phyloP scores from a whole-genome alignment of 768 basidiomycete species.

The Agaricus sinodeliciosus region DNA sequence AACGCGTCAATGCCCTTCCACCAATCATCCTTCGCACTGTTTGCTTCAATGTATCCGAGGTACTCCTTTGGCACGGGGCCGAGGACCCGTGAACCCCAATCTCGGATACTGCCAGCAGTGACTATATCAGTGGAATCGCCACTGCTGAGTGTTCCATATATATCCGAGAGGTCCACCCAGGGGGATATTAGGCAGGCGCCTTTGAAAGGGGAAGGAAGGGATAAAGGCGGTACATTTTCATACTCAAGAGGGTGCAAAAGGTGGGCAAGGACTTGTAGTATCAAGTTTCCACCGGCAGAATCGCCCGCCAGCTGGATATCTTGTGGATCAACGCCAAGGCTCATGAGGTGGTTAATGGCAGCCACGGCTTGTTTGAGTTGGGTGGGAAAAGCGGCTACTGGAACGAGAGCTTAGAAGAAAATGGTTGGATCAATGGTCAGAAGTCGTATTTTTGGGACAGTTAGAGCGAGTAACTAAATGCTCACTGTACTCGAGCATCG shows the following conservation, averaged over 20 bases:
- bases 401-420: constrained; percentile 18
- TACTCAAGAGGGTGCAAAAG: constrained; percentile 22
- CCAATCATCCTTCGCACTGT: constrained; percentile 25
- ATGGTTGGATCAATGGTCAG: neutral
- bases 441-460: neutral
- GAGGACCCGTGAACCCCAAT: constrained; percentile 12
- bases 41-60: constrained; percentile 24
- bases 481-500: constrained; percentile 16
- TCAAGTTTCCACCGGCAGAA: constrained; percentile 28
- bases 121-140: constrained; percentile 21
- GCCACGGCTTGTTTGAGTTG: constrained; percentile 22
- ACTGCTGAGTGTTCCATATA: constrained; percentile 16
- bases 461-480: neutral
- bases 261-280: constrained; percentile 25
- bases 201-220: constrained; percentile 16
- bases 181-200: constrained; percentile 25
- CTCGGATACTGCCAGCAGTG: constrained; percentile 7
- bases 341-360: constrained; percentile 23
- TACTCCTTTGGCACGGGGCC: constrained; percentile 16
- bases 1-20: constrained; percentile 24
- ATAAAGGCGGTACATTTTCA: constrained; percentile 15
- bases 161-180: constrained; percentile 22
- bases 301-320: constrained; percentile 28
- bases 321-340: constrained; percentile 23
- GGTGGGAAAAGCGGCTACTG: constrained; percentile 21